Evolutionary conservation across 352 stramenopile genomes (phyloP).

Genomic region (Phytophthora citricola): DNA sequence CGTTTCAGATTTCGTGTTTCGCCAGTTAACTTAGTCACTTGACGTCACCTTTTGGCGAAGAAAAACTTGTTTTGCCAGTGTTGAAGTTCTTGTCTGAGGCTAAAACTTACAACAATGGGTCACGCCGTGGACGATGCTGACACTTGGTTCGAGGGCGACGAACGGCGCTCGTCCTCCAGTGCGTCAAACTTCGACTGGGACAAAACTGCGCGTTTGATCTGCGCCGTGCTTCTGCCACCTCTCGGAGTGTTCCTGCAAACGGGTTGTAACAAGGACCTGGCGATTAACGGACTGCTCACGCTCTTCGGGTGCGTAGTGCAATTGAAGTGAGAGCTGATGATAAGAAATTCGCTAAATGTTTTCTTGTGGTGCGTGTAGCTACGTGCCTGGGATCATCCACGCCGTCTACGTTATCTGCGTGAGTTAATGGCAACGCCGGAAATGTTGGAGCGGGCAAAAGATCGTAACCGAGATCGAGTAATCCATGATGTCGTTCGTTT

Average conservation of each 20-base stretch:
- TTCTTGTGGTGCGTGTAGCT: slow-evolving; percentile 31
- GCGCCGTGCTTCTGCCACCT: slow-evolving; percentile 54
- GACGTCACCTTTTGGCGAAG: background rate
- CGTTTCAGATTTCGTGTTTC: slow-evolving; percentile 1
- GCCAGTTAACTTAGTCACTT: slow-evolving; percentile 17
- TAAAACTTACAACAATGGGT: slow-evolving; percentile 9
- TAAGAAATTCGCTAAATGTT: slow-evolving; percentile 4
- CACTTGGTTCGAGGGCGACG: slow-evolving; percentile 39
- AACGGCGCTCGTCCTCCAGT: slow-evolving; percentile 23
- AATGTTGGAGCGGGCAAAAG: too few relatives aligned
- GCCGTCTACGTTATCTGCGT: slow-evolving; percentile 58
- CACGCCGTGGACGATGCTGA: slow-evolving; percentile 28
- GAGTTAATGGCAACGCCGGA: slow-evolving; percentile 19
- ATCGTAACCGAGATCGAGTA: too few relatives aligned
- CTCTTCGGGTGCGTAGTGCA: slow-evolving; percentile 48
- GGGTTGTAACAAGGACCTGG: slow-evolving; percentile 64
- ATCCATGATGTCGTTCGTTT: too few relatives aligned
- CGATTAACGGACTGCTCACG: slow-evolving; percentile 74
- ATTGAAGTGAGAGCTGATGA: background rate
- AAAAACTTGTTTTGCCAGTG: background rate
- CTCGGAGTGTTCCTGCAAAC: slow-evolving; percentile 64
- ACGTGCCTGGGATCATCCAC: slow-evolving; percentile 66
- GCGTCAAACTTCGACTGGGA: slow-evolving; percentile 42
- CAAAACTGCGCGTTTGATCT: slow-evolving; percentile 55
- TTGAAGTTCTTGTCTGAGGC: slow-evolving; percentile 13